Evolutionary conservation across 2,329 filamentous ascomycete genomes (phyloP).

Genomic region (Cladosporium sp.): DNA sequence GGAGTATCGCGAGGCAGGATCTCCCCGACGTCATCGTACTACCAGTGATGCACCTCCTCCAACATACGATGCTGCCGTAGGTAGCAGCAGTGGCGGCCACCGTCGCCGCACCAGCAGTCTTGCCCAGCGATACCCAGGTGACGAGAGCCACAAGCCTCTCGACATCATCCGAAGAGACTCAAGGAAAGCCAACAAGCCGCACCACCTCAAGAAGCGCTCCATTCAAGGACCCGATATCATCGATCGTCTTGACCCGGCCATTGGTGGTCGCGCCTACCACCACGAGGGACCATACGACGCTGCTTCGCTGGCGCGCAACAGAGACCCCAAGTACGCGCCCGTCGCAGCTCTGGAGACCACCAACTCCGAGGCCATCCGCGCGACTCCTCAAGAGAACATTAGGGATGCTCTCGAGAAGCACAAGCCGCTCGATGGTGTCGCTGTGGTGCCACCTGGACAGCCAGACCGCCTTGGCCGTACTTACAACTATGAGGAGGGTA

Average conservation of each 20-base stretch:
- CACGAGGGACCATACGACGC: constrained; percentile 92
- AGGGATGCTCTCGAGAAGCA: constrained; percentile 71
- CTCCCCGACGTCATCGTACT: constrained; percentile 17
- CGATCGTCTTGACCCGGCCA: constrained; percentile 71
- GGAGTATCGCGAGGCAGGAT: constrained; percentile 45
- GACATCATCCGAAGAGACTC: constrained; percentile 66
- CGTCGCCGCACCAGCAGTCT: constrained; percentile 56
- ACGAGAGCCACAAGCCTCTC: constrained; percentile 66
- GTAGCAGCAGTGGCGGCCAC: constrained; percentile 31
- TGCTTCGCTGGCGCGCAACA: constrained; percentile 72
- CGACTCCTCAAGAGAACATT: constrained; percentile 78
- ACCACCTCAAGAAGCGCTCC: constrained; percentile 66
- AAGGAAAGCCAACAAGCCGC: constrained; percentile 65
- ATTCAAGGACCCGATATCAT: constrained; percentile 74
- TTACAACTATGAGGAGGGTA: constrained; percentile 82
- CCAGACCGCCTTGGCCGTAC: constrained; percentile 67
- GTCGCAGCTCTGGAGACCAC: constrained; percentile 73
- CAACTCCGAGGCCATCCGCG: constrained; percentile 75
- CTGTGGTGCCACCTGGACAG: constrained; percentile 72
- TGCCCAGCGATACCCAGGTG: constrained; percentile 62
- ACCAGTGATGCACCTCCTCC: constrained; percentile 30
- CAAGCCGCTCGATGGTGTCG: constrained; percentile 78
- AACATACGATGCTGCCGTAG: constrained; percentile 27
- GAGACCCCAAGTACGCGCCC: constrained; percentile 62
- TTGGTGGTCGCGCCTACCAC: constrained; percentile 71